Evolutionary conservation across 768 basidiomycete species (phyloP).

Genomic region (Phlegmacium glaucopus): DNA sequence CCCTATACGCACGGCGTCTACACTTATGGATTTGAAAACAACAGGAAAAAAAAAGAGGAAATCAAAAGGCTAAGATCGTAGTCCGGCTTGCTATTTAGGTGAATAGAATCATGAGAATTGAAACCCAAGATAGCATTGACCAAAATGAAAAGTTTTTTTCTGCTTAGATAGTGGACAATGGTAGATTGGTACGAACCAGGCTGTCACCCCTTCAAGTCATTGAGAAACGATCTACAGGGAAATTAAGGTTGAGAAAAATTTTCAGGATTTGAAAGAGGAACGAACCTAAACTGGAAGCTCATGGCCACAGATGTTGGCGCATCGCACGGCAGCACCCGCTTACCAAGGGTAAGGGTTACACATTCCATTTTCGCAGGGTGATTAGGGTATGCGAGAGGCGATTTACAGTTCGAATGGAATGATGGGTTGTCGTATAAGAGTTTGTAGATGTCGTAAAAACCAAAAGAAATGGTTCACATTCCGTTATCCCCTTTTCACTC

Average conservation of each 20-base stretch:
- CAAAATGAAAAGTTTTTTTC: constrained; percentile 2
- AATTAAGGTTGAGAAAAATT: constrained; percentile 2
- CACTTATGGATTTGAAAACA: constrained; percentile 2
- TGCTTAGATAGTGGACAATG: constrained; percentile 8
- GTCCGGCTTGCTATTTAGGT: constrained; percentile 14
- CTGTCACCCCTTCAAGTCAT: constrained; percentile 10
- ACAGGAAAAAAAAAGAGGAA: constrained; percentile 10
- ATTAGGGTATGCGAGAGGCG: constrained; percentile 10
- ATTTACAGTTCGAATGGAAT: neutral
- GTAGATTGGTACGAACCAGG: constrained; percentile 11
- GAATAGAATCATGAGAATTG: constrained; percentile 15
- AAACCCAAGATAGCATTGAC: constrained; percentile 13
- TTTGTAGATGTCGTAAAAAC: too few species aligned
- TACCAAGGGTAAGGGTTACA: constrained; percentile 18
- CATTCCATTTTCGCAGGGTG: constrained; percentile 22
- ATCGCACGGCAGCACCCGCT: constrained; percentile 20
- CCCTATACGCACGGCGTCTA: neutral
- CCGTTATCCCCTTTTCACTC: too few species aligned
- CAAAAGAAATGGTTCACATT: too few species aligned
- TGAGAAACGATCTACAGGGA: constrained; percentile 7
- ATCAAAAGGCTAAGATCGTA: constrained; percentile 10
- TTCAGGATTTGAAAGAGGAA: neutral
- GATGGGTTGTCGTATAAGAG: too few species aligned
- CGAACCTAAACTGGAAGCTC: constrained; percentile 10
- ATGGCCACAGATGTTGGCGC: constrained; percentile 21